Conservation (phyloP, 78 protist species). For the Pigoraptor vietnamica region DNA sequence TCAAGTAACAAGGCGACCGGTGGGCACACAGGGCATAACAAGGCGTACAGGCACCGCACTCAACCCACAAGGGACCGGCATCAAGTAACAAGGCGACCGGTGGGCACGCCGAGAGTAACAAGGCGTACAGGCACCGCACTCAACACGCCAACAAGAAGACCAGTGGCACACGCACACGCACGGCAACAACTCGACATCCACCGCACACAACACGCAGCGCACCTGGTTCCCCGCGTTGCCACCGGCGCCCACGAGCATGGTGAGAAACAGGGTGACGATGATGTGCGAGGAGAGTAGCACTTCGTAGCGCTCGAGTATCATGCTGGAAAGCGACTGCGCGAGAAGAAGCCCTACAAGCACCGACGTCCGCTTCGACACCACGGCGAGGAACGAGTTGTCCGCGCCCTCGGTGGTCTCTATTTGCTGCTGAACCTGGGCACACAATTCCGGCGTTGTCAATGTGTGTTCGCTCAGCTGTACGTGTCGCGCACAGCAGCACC, state of each 20-base stretch:
- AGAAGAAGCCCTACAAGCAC: constrained; percentile 20
- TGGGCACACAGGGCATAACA: no score
- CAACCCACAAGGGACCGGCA: no score
- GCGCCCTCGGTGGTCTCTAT: background rate
- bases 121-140: no score
- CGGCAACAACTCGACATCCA: no score
- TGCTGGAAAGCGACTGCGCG: constrained; percentile 13
- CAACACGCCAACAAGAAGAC: no score
- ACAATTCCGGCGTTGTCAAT: background rate
- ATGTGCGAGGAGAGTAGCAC: constrained; percentile 19
- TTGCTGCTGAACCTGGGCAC: background rate
- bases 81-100: no score
- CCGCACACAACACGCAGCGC: background rate
- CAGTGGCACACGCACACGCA: no score
- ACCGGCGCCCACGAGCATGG: constrained; percentile 56
- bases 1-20: constrained; percentile 17
- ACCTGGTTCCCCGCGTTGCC: constrained; percentile 53
- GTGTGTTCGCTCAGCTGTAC: background rate
- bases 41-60: no score
- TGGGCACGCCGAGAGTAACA: no score
- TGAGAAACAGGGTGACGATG: constrained; percentile 26
- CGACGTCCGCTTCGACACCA: background rate
- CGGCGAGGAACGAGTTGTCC: background rate
- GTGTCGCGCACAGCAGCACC: background rate
- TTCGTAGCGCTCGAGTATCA: constrained; percentile 16